Evolutionary conservation across 176 grass and related monocot genomes (phyloP).

Genomic region (Bothriochloa decipiens): DNA sequence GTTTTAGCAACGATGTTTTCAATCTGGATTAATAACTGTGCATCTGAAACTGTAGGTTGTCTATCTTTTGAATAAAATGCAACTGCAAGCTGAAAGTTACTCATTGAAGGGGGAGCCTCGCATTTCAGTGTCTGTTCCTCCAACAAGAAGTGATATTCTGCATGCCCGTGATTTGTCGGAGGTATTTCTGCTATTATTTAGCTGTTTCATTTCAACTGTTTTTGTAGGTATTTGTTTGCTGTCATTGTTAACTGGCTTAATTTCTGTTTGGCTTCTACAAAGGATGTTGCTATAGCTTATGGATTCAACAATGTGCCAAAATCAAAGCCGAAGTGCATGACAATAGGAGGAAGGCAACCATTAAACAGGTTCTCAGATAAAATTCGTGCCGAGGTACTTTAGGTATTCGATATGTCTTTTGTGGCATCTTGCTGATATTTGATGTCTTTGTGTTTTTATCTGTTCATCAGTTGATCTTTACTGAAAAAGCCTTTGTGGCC

Average conservation of each 20-base stretch:
- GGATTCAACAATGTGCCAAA: slow-evolving; percentile 97
- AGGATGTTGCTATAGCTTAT: slow-evolving; percentile 98
- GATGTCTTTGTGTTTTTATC: slow-evolving; percentile 3
- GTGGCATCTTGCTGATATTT: neutral
- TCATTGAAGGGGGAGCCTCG: slow-evolving; percentile 37
- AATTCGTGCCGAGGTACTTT: slow-evolving; percentile 90
- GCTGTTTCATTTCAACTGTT: slow-evolving; percentile 5
- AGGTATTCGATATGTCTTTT: neutral
- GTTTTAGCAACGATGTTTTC: neutral
- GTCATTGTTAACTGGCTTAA: neutral
- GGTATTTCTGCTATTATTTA: slow-evolving; percentile 43
- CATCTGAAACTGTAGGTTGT: slow-evolving; percentile 67
- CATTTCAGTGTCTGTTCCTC: slow-evolving; percentile 74
- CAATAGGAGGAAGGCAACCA: slow-evolving; percentile 78
- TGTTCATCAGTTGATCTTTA: slow-evolving; percentile 36
- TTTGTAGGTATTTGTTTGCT: slow-evolving; percentile 1
- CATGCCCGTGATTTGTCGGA: slow-evolving; percentile 76
- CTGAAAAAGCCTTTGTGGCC: slow-evolving; percentile 23
- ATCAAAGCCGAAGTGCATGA: slow-evolving; percentile 87
- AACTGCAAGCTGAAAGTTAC: slow-evolving; percentile 70
- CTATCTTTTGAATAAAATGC: slow-evolving; percentile 89
- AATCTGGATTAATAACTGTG: slow-evolving; percentile 15
- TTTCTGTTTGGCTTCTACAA: slow-evolving; percentile 39
- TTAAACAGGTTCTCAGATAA: slow-evolving; percentile 96
- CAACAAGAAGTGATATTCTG: slow-evolving; percentile 82